These are phyloP conservation scores for Sordariomycetes sp. DNA, from an alignment of 2,329 filamentous ascomycete species.

Conservation along the genomic window DNA sequence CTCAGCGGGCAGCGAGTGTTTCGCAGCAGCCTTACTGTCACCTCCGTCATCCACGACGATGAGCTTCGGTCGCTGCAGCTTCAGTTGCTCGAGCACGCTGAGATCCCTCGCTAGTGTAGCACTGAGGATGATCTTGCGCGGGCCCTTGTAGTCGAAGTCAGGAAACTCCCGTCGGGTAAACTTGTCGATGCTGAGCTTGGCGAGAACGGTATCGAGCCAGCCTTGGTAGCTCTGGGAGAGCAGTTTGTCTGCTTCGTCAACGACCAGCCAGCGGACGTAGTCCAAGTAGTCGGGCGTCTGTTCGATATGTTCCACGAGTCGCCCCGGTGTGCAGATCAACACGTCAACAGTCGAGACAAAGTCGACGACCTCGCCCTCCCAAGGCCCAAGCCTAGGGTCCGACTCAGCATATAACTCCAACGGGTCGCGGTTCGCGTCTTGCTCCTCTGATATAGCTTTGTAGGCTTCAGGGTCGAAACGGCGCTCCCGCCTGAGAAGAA, in stretches of 20 bases:
- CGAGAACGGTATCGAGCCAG: slow-evolving; percentile 70
- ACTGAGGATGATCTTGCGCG: slow-evolving; percentile 79
- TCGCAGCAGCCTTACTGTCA: slow-evolving; percentile 25
- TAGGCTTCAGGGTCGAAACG: slow-evolving; percentile 56
- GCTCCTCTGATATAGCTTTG: slow-evolving; percentile 5
- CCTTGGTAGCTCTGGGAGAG: slow-evolving; percentile 89
- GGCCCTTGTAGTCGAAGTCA: slow-evolving; percentile 39
- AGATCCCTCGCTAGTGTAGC: slow-evolving; percentile 88
- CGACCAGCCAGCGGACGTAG: slow-evolving; percentile 76
- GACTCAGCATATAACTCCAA: too few species aligned
- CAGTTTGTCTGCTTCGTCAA: slow-evolving; percentile 90
- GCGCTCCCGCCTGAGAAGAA: slow-evolving; percentile 34
- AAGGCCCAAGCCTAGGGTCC: slow-evolving; percentile 21
- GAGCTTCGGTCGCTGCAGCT: slow-evolving; percentile 63
- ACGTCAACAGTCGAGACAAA: slow-evolving; percentile 73
- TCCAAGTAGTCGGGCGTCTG: slow-evolving; percentile 78
- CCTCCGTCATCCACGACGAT: slow-evolving; percentile 58
- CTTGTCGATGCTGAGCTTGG: slow-evolving; percentile 40
- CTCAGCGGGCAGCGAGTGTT: slow-evolving; percentile 49
- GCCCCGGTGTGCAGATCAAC: slow-evolving; percentile 83
- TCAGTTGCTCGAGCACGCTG: slow-evolving; percentile 66
- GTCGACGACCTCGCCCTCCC: slow-evolving; percentile 45
- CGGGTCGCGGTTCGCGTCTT: not conserved
- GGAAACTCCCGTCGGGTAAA: slow-evolving; percentile 44
- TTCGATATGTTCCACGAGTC: slow-evolving; percentile 83